Evolutionary conservation across 768 basidiomycete genomes (phyloP).

Genomic region (Botryobasidium botryosum): DNA sequence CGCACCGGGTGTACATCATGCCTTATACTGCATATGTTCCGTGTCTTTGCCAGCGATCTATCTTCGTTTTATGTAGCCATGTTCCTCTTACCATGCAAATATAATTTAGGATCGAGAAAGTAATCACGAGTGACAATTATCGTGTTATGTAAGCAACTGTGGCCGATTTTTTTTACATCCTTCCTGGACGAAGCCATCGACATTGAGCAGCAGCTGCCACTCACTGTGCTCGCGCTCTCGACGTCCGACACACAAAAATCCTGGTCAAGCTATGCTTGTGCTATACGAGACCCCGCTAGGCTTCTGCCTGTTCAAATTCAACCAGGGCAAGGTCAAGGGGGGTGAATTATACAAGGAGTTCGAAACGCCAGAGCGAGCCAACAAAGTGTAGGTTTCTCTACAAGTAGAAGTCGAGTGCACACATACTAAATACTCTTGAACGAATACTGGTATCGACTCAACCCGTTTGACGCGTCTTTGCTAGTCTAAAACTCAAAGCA

Average conservation of each 20-base stretch:
- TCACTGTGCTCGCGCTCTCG: background rate
- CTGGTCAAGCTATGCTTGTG: conserved; percentile 52
- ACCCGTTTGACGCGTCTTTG: background rate
- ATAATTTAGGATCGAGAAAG: background rate
- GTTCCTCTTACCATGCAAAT: too few relatives aligned
- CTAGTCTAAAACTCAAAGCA: conserved; percentile 82
- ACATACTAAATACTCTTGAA: too few relatives aligned
- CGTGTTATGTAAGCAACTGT: background rate
- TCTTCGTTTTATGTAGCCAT: too few relatives aligned
- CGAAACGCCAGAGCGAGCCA: conserved; percentile 80
- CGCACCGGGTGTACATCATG: too few relatives aligned
- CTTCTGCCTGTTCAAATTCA: conserved; percentile 95
- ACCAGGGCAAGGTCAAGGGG: conserved; percentile 71
- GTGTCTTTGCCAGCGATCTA: too few relatives aligned
- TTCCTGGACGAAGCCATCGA: background rate
- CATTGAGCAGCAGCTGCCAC: background rate
- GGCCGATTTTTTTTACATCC: background rate
- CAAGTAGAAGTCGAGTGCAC: too few relatives aligned
- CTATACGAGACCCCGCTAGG: conserved; percentile 92
- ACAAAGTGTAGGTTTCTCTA: conserved; percentile 76
- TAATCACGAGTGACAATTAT: background rate
- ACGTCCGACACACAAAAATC: background rate
- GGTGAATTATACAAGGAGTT: conserved; percentile 86
- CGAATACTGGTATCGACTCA: too few relatives aligned
- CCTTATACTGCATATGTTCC: too few relatives aligned